Conservation (phyloP, 2,329 filamentous ascomycete species). For the Fusarium lyarnte region DNA sequence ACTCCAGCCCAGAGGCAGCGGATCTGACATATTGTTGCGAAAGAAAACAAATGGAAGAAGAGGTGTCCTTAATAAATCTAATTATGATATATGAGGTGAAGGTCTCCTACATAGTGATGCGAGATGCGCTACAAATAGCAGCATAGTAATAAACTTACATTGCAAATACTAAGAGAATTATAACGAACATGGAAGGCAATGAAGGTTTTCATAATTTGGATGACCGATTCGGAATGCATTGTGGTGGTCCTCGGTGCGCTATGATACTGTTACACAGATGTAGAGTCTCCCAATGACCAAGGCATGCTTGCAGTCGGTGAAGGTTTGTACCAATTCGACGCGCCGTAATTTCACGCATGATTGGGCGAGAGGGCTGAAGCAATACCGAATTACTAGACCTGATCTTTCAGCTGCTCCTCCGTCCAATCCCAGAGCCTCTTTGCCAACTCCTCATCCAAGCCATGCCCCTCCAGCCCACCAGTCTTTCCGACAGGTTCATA, state of each 20-base stretch:
- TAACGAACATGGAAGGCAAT: background rate
- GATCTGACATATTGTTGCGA: background rate
- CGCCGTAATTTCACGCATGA: background rate
- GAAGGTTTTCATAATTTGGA: background rate
- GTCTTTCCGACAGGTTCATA: constrained; percentile 12
- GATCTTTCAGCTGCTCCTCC: background rate
- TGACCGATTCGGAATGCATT: background rate
- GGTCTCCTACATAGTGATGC: no score
- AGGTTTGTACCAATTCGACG: no score
- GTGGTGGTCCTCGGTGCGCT: no score
- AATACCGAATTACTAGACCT: rapidly evolving
- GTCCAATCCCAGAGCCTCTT: constrained; percentile 10
- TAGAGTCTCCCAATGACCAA: no score
- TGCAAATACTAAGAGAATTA: no score
- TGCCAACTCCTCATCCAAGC: background rate
- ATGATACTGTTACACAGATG: background rate
- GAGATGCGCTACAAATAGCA: no score
- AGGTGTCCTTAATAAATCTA: background rate
- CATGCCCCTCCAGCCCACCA: background rate
- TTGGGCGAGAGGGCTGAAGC: rapidly evolving
- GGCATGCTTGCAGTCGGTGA: no score
- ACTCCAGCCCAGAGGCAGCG: no score
- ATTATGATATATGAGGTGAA: no score
- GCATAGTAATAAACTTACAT: no score
- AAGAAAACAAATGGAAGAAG: background rate